A percentile compares a stretch with the other conserved stretches of the same genome.
Conservation (phyloP, 2,329 filamentous ascomycete species). For the Sporothrix sp. region DNA sequence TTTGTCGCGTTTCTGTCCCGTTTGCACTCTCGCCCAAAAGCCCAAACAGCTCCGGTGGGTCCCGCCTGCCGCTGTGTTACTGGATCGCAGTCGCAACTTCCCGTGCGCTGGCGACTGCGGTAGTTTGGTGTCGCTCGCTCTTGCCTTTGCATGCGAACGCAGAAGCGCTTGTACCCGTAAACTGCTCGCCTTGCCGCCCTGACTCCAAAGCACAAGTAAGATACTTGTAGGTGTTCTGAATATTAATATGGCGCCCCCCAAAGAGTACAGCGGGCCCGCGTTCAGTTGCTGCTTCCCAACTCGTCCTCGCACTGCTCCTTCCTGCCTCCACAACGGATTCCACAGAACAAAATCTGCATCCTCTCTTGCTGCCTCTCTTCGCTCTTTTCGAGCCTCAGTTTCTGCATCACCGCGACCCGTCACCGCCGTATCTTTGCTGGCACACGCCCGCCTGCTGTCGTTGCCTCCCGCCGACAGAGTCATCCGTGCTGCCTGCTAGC, state of each 20-base stretch:
- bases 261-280: background rate
- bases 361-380: background rate
- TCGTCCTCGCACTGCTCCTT: background rate
- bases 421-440: no score
- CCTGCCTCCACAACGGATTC: background rate
- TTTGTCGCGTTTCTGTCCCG: conserved; percentile 9
- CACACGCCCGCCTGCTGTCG: no score
- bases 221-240: background rate
- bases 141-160: no score
- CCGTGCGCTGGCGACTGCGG: background rate
- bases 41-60: conserved; percentile 10
- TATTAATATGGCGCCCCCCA: background rate
- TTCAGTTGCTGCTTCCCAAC: background rate
- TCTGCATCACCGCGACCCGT: background rate
- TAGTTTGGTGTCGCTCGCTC: background rate
- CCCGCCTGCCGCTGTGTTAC: conserved; percentile 2
- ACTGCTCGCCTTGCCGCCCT: no score
- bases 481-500: conserved; percentile 8
- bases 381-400: background rate
- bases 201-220: no score
- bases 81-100: conserved; percentile 2
- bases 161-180: no score
- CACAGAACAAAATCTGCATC: background rate
- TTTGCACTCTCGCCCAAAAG: background rate
- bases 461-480: background rate